Base-by-base conservation (phyloP, 257 asterid species). In the Solanum phureja region DNA sequence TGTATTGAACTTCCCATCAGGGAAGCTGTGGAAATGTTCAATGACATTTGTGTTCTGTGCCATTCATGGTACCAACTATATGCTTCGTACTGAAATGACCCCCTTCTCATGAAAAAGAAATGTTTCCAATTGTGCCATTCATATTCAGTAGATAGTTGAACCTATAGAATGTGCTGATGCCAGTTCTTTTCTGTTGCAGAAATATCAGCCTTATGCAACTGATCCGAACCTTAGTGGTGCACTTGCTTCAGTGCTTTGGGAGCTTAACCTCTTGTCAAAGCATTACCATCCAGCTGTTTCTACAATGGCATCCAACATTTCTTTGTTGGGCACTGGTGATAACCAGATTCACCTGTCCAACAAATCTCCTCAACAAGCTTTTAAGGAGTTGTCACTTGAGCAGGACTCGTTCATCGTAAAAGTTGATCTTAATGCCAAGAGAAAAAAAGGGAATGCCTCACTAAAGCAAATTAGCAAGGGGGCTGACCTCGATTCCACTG, bases 211-310 rank as follows among this genome's bases (percentile, higher is more conserved):
- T 72, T 88, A 92, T 75, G 98, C 94, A 31, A 77, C 91, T 72
- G 99, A 97, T 90, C 99, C 99, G 9, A 94, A 95, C 95, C 97
- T 90, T 3, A 95, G 99, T 75, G 99, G 99, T 82, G 99, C 99
- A 74, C 93, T 97, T 79, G 96, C 99, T 85, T 95, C 99, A 5
- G 99, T 97, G 66, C 98, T 96, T 76, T 97, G 99, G 99, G 99
- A 97, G 92, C 95, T 97, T 69, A 95, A 96, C 90, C 98, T 97
- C 82, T 91, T 96, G 18, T 88, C 88, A 86, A 96, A 94, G 87
- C 99, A 97, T 86, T 97, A 94, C 83, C 98, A 97, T 88, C 98
- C 98, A 16, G 73, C 95, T 4, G 88, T 96, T 83, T 93, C 95
- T 68, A 56, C 97, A 9, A 86, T 93, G 72, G 96, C 99, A 23